Conservation (phyloP, 768 basidiomycete species). For the Baorangia bicolor region DNA sequence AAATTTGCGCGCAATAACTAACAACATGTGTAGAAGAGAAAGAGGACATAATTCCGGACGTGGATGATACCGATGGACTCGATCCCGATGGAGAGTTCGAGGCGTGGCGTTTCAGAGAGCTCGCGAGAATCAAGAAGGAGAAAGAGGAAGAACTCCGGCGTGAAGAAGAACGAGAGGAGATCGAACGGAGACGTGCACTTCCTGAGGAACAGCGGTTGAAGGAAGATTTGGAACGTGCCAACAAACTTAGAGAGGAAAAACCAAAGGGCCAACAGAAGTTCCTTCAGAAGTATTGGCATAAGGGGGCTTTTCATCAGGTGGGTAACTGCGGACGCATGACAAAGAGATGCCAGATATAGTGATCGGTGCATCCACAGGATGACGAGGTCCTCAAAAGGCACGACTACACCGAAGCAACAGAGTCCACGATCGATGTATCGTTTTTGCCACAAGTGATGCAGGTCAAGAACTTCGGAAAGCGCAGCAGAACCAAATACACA, state of each 20-base stretch:
- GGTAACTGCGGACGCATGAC: constrained; percentile 16
- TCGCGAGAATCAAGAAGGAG: constrained; percentile 91
- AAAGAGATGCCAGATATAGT: constrained; percentile 10
- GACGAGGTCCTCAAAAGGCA: constrained; percentile 78
- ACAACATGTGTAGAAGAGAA: constrained; percentile 70
- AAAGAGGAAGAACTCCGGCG: constrained; percentile 82
- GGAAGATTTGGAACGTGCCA: constrained; percentile 88
- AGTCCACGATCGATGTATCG: constrained; percentile 84
- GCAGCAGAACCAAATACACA: constrained; percentile 92
- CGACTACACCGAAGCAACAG: constrained; percentile 89
- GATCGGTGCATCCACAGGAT: constrained; percentile 53
- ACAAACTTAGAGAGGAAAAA: constrained; percentile 81
- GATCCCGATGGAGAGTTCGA: constrained; percentile 92
- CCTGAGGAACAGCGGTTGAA: constrained; percentile 91
- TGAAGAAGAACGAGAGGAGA: constrained; percentile 85
- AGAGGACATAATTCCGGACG: constrained; percentile 75
- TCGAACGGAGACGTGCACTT: constrained; percentile 87
- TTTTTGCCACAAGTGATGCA: constrained; percentile 95
- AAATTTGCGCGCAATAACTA: not conserved
- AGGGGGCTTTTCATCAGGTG: constrained; percentile 98
- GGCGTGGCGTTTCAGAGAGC: constrained; percentile 92
- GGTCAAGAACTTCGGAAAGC: constrained; percentile 91
- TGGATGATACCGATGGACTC: constrained; percentile 93
- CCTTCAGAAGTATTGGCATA: constrained; percentile 98
- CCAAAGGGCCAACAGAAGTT: constrained; percentile 91